These are phyloP conservation scores for Suhomyces yuchorum DNA, from an alignment of 1,139 yeast species.

Conservation along the genomic window DNA sequence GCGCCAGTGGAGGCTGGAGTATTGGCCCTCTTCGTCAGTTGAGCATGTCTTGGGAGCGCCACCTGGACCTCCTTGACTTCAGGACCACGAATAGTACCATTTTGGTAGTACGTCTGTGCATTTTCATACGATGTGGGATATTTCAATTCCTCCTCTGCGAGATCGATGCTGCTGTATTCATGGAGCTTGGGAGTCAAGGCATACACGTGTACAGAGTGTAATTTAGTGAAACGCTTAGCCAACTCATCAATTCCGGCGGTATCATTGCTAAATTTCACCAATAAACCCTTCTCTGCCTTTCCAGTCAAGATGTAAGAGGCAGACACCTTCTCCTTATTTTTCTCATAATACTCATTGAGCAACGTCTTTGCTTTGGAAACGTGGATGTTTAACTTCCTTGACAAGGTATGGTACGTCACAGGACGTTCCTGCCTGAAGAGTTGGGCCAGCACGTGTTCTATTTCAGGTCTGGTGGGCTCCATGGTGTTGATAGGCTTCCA, in stretches of 20 bases:
- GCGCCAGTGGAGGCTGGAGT: conserved; percentile 4
- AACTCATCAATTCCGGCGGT: conserved; percentile 18
- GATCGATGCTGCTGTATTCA: conserved; percentile 22
- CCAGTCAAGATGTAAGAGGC: conserved; percentile 44
- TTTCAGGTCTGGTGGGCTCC: conserved; percentile 32
- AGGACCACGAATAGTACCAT: conserved; percentile 43
- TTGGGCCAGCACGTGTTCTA: conserved; percentile 32
- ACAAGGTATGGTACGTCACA: conserved; percentile 34
- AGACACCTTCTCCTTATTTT: conserved; percentile 32
- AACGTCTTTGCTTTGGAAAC: conserved; percentile 32
- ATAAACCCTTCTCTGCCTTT: conserved; percentile 15
- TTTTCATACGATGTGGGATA: conserved; percentile 23
- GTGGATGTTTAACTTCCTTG: conserved; percentile 32
- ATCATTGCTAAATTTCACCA: conserved; percentile 27
- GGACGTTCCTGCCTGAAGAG: conserved; percentile 28
- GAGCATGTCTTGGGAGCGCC: not conserved
- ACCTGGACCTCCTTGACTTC: conserved; percentile 20
- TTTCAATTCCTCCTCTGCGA: conserved; percentile 35
- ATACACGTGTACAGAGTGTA: conserved; percentile 37
- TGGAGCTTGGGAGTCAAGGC: conserved; percentile 26
- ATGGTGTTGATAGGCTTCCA: conserved; percentile 31
- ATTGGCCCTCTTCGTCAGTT: conserved; percentile 6
- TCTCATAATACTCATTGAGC: conserved; percentile 34
- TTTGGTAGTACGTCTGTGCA: conserved; percentile 24
- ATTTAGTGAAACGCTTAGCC: conserved; percentile 21